Evolutionary conservation across 1,284 basidiomycete genomes (phyloP).

Genomic region (Amylostereum chailletii): DNA sequence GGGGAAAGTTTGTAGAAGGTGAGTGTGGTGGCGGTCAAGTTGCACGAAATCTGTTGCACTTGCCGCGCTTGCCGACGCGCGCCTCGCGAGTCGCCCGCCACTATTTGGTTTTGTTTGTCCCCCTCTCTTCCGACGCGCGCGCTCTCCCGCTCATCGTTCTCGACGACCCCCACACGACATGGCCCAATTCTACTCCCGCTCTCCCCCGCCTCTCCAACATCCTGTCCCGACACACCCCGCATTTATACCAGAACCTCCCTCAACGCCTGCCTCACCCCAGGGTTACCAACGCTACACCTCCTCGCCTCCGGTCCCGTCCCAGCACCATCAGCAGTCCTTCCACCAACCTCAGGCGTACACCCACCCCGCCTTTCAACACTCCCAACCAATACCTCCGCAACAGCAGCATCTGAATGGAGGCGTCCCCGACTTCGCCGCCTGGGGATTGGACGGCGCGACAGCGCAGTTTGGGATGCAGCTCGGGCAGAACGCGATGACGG

Average conservation of each 20-base stretch:
- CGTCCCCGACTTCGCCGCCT: slow-evolving; percentile 54
- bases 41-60: background rate
- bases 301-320: slow-evolving; percentile 33
- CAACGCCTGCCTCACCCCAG: slow-evolving; percentile 68
- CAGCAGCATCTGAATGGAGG: slow-evolving; percentile 15
- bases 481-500: slow-evolving; percentile 84
- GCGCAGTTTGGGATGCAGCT: slow-evolving; percentile 97
- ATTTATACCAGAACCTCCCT: slow-evolving; percentile 83
- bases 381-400: slow-evolving; percentile 19
- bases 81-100: background rate
- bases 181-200: slow-evolving; percentile 39
- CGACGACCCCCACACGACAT: slow-evolving; percentile 16
- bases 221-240: slow-evolving; percentile 87
- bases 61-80: background rate
- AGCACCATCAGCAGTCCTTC: slow-evolving; percentile 20
- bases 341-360: slow-evolving; percentile 25
- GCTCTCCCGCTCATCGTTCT: background rate
- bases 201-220: slow-evolving; percentile 79
- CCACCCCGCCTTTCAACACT: slow-evolving; percentile 21
- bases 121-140: slow-evolving; percentile 3
- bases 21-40: too few species aligned
- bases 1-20: too few species aligned
- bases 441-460: slow-evolving; percentile 89
- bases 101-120: slow-evolving; percentile 10
- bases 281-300: slow-evolving; percentile 70